phyloP scores from a whole-genome alignment of 495 filamentous ascomycete genomes.

The Poronia punctata region DNA sequence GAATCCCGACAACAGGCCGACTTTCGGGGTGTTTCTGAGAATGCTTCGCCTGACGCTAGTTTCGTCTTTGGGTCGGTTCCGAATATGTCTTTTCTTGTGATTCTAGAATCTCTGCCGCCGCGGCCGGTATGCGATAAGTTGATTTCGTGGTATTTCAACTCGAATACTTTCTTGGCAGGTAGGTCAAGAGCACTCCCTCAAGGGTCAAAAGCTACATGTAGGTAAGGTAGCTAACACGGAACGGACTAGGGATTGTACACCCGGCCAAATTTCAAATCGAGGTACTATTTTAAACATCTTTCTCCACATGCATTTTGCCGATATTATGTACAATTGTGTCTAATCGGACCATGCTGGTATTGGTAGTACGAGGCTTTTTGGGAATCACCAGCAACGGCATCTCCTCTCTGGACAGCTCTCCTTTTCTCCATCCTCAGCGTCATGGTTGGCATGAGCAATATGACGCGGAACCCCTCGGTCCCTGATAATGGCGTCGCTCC shows the following conservation, averaged over 20 bases:
- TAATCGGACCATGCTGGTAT: neutral
- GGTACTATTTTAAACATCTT: slow-evolving; percentile 1
- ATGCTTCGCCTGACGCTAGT: neutral
- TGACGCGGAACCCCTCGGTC: neutral
- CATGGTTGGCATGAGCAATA: neutral
- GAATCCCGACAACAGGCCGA: neutral
- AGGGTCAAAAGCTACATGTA: neutral
- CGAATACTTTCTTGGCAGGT: slow-evolving; percentile 17
- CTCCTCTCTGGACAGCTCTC: slow-evolving; percentile 23
- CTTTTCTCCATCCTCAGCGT: slow-evolving; percentile 22
- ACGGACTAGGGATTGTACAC: slow-evolving; percentile 15
- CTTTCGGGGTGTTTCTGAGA: neutral
- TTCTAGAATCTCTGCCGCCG: slow-evolving; percentile 20
- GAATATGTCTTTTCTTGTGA: neutral
- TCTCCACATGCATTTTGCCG: no score
- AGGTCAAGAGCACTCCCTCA: neutral
- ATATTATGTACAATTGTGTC: no score
- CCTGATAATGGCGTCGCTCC: slow-evolving; percentile 1
- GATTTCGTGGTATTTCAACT: slow-evolving; percentile 33
- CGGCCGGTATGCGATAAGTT: slow-evolving; percentile 23
- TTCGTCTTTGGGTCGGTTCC: slow-evolving; percentile 9
- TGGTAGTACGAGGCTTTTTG: slow-evolving; percentile 35
- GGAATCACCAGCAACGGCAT: slow-evolving; percentile 18
- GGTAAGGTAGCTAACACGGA: neutral
- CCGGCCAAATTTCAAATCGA: slow-evolving; percentile 23